Evolutionary conservation across 768 basidiomycete species (phyloP).

Genomic region (Kondoa malvinella): DNA sequence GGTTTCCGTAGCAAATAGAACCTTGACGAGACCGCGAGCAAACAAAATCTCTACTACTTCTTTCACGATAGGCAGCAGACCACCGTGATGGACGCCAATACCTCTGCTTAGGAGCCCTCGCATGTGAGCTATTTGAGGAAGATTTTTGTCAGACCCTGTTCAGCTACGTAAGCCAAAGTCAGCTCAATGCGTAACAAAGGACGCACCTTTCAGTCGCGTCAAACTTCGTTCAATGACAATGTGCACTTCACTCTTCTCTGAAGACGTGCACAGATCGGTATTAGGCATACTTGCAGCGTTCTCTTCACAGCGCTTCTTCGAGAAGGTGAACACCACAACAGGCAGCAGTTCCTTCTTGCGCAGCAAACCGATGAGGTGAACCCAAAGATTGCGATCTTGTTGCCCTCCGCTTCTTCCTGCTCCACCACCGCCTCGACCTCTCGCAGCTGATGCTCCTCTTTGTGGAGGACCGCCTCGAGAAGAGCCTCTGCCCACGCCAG

Average conservation of each 20-base stretch:
- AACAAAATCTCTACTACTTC: conserved; percentile 96
- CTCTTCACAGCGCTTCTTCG: conserved; percentile 93
- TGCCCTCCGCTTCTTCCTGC: conserved; percentile 14
- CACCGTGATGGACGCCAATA: conserved; percentile 95
- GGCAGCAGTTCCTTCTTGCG: conserved; percentile 74
- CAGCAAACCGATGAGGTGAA: conserved; percentile 60
- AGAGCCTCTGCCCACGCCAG: neutral
- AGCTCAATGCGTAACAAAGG: neutral
- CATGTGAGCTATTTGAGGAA: conserved; percentile 86
- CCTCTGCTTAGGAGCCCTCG: conserved; percentile 74
- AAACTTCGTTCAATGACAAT: conserved; percentile 82
- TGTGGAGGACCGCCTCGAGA: conserved; percentile 2
- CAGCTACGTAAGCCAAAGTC: too few relatives aligned
- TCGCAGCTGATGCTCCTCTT: conserved; percentile 31
- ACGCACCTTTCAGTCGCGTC: conserved; percentile 60
- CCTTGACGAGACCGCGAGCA: conserved; percentile 83
- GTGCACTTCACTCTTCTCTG: conserved; percentile 94
- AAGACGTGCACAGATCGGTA: conserved; percentile 65
- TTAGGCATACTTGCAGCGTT: conserved; percentile 79
- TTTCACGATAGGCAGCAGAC: conserved; percentile 87
- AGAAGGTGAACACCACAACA: conserved; percentile 90
- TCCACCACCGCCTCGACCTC: conserved; percentile 19
- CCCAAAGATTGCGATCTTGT: conserved; percentile 74
- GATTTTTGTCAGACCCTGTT: conserved; percentile 68
- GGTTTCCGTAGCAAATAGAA: conserved; percentile 94